A percentile compares a stretch with the other conserved stretches of the same genome.
phyloP scores from a whole-genome alignment of 176 grass and related monocot species.

The Dendrocalamus sinicus region DNA sequence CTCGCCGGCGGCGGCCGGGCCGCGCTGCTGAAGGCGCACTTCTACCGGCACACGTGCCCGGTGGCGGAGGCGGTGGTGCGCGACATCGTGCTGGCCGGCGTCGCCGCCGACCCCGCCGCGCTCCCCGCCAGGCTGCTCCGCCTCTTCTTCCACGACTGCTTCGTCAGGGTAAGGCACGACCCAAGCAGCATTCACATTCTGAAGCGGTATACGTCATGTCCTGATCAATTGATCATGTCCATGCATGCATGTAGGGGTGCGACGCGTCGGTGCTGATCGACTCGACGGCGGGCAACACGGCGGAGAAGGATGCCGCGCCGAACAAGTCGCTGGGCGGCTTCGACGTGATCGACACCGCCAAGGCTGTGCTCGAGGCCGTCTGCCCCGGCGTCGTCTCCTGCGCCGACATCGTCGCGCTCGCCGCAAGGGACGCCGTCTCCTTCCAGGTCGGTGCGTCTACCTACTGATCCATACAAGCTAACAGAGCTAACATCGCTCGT shows the following conservation, averaged over 20 bases:
- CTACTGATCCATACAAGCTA: not conserved
- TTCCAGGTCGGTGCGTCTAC: conserved; percentile 32
- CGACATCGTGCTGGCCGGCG: conserved; percentile 50
- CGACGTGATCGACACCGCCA: conserved; percentile 73
- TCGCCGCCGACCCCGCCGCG: conserved; percentile 40
- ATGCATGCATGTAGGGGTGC: conserved; percentile 51
- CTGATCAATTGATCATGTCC: not conserved
- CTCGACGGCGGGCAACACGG: conserved; percentile 46
- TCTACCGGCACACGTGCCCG: conserved; percentile 52
- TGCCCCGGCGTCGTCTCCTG: conserved; percentile 52
- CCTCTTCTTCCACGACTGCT: conserved; percentile 86
- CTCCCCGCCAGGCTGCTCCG: conserved; percentile 62
- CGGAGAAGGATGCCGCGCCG: conserved; percentile 75
- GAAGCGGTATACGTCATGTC: not conserved
- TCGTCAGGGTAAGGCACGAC: conserved; percentile 50
- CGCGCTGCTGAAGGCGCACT: conserved; percentile 52
- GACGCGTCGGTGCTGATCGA: conserved; percentile 86
- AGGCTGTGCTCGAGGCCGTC: conserved; percentile 67
- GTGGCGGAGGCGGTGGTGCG: conserved; percentile 60
- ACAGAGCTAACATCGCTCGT: not conserved
- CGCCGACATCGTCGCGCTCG: conserved; percentile 63
- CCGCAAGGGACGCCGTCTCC: conserved; percentile 73
- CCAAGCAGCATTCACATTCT: not conserved
- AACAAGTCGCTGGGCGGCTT: conserved; percentile 65
- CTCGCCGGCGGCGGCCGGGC: not conserved